Base-by-base conservation (phyloP, 495 filamentous ascomycete species). In the Cudoniella acicularis region DNA sequence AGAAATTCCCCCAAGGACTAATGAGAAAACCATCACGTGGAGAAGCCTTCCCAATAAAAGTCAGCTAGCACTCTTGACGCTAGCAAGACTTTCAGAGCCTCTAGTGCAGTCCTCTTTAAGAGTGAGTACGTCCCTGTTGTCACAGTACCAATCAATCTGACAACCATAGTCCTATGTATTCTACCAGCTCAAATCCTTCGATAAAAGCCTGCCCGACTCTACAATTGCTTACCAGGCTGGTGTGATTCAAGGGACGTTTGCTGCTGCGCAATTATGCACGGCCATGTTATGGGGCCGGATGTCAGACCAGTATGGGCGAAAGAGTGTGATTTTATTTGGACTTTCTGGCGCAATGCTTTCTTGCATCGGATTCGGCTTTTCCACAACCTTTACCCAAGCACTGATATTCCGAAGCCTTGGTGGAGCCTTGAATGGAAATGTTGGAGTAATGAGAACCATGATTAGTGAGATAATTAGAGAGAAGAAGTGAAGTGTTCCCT, bases 241-340 rank as follows among this genome's bases (percentile, higher is more conserved):
- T 49, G 79, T 93, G 26, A 76, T 96, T 43, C 86, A 89, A 61
- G 88, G 87, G 30, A 83, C 83, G 59, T 96, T 94, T 67, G 89
- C 89, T 0, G 87, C 86, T 4, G 87, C 89, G 6, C 90, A 96
- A 73, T 91, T 91, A 69, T 76, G 89, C 23, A 93, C 90, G 0
- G 89, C 88, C n/a, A 89, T 95, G 69, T 67, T 89, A 21, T 94
- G 90, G 90, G 90, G 90, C 3, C 79, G 87, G 0, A 72, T 87
- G 24, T 83, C 83, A 2, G 79, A 83, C 51, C 77, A 77, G 69
- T 80, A 83, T 43, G 90, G 90, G 10, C 80, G 90, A 21, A 91
- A 90, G 69, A 87, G 83, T 26, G 88, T 92, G 41, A 73, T 96
- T 63, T 67, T 94, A 58, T 83, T 93, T 51, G 90, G 90, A 11